Evolutionary conservation across 176 grass and related monocot species (phyloP).

Genomic region (Metroxylon sagu): DNA sequence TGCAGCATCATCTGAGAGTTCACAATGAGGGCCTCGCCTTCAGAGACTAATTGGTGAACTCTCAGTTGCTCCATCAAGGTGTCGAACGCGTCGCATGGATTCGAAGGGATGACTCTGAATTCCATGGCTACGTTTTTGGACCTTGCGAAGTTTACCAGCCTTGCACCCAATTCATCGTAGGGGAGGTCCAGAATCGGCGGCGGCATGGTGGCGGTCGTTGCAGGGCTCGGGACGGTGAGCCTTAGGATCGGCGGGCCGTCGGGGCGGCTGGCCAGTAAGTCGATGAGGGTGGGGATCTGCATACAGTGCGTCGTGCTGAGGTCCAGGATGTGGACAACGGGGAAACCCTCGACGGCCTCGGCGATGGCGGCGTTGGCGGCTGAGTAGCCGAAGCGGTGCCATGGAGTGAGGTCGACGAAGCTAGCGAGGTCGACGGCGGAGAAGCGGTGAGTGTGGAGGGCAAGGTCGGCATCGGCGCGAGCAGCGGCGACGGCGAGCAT

Average conservation of each 20-base stretch:
- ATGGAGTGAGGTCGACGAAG: conserved; percentile 95
- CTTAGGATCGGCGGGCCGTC: conserved; percentile 69
- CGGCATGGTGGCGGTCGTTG: conserved; percentile 7
- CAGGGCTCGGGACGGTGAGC: conserved; percentile 44
- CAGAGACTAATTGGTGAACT: conserved; percentile 64
- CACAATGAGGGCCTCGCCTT: conserved; percentile 65
- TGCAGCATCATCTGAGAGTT: conserved; percentile 98
- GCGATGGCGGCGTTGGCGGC: conserved; percentile 75
- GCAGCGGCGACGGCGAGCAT: conserved; percentile 43
- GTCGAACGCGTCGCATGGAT: conserved; percentile 51
- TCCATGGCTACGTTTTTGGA: conserved; percentile 77
- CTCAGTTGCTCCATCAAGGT: conserved; percentile 63
- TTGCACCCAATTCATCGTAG: conserved; percentile 72
- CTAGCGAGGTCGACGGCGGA: conserved; percentile 74
- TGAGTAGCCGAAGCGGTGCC: conserved; percentile 89
- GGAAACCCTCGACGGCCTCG: conserved; percentile 69
- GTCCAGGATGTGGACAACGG: conserved; percentile 72
- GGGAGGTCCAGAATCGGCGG: conserved; percentile 65
- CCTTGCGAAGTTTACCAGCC: conserved; percentile 63
- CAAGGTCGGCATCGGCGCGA: conserved; percentile 30
- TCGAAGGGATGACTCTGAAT: conserved; percentile 50
- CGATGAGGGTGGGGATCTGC: conserved; percentile 98
- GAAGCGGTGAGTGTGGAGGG: conserved; percentile 60
- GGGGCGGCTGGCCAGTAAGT: conserved; percentile 58
- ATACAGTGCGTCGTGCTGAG: conserved; percentile 95